Base-by-base conservation (phyloP, 768 basidiomycete species). In the Russula olivacea region DNA sequence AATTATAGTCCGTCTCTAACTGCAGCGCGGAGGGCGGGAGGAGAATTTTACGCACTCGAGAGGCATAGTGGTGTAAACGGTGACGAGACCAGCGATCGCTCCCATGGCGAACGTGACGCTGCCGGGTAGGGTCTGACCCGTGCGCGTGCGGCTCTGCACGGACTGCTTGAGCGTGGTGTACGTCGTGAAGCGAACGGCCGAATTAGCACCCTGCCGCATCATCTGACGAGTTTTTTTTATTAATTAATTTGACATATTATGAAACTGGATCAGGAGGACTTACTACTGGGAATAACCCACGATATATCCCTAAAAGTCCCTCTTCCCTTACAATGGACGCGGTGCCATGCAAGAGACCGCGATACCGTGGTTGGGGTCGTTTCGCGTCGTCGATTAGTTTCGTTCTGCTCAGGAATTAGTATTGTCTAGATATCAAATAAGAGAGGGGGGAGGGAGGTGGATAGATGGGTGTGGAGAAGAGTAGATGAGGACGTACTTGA, bases 181-280 rank as follows among this genome's bases (percentile, higher is more conserved):
- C 0, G 93, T 93, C 53, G 95, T 94, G 77, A 98, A 98, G 36
- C 96, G 83, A 34, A 98, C 85, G 11, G 97, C 94, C 5, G 94
- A 98, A 72, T 98, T 99, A 47, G 95, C 96, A 43, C 93, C 94
- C 84, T 98, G 96, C 32, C 94, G 88, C 83, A 96, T 90, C 85
- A 96, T 92, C 93, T 97, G 70, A 34, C 8, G 6, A 28, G 17
- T 17, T 12, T 30, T n/a, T 7, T n/a, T 49, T 23, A 25, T 9
- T 32, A n/a, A n/a, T 32, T 32, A 6, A 23, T 50, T 57, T 52
- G 47, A 10, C 17, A 12, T 14, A 14, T 11, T 9, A 32, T 4
- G 23, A 23, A 6, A 9, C 19, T 10, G n/a, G n/a, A 36, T 14
- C 21, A 12, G 4, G 19, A 8, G 8, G 12, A 23, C 15, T 34